Base-by-base conservation (phyloP, 2,329 filamentous ascomycete species). In the Fusarium humuli region DNA sequence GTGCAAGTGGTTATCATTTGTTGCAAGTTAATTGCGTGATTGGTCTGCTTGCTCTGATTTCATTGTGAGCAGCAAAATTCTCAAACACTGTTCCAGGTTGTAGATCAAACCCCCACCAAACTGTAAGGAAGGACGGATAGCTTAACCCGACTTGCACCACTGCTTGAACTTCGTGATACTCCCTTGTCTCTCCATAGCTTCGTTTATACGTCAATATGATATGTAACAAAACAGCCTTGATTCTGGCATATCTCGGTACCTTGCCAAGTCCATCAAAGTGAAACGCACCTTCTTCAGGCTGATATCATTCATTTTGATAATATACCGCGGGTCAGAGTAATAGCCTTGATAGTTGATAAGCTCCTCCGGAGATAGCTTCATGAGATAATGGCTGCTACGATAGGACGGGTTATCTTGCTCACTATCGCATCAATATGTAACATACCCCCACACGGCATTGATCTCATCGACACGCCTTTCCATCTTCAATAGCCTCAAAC, bases 401-500 rank as follows among this genome's bases (percentile, higher is more conserved):
- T 44, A 57, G 37, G 57, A 50, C 42, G 53, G 42, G 27, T 40
- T 52, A 34, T 60, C 34, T 34, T 42, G 20, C 37, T 37, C 27
- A 42, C 49, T 52, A 67, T 25, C 65, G 41, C 25, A 41, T 45
- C 54, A 20, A 53, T 23, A 22, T 57, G 34, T 45, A 30, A 34
- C 29, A n/a, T 56, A 58, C 67, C 62, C 67, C 67, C 45, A 70
- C 61, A 27, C 34, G 11, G 34, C 22, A 47, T 53, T 65, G 47
- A 65, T 47, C 37, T 20, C 57, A 37, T 58, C 41, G 10, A 40
- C 47, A 44, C 48, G 49, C 62, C 32, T 45, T 67, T 37, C 25
- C 67, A 70, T 64, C 57, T 63, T 68, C 57, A 67, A 68, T 42
- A 64, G 42, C 57, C 49, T 68, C 67, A 70, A 68, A 71, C 67